phyloP scores from a whole-genome alignment of 495 filamentous ascomycete genomes.

The Emericellopsis terricola region DNA sequence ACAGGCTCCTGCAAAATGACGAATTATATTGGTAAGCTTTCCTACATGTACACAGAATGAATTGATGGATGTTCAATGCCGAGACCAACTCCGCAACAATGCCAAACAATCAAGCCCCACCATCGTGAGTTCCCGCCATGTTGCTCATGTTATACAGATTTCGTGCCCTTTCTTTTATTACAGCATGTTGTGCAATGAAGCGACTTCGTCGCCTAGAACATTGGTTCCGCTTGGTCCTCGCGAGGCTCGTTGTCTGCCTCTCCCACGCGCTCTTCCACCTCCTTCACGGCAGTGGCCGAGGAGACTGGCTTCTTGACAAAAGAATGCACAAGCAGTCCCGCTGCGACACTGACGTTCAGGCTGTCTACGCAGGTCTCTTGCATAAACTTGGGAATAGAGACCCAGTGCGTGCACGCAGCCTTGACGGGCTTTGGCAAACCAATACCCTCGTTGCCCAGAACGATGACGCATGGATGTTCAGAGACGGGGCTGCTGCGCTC shows the following conservation, averaged over 20 bases:
- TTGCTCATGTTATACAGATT: too few relatives aligned
- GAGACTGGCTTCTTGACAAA: conserved; percentile 18
- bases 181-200: too few relatives aligned
- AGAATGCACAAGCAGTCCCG: conserved; percentile 50
- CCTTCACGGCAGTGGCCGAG: neutral
- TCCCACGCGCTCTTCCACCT: conserved; percentile 5
- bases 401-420: conserved; percentile 39
- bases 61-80: too few relatives aligned
- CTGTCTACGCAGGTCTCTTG: conserved; percentile 43
- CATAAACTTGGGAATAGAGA: conserved; percentile 29
- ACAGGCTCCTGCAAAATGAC: too few relatives aligned
- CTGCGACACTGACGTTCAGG: conserved; percentile 78
- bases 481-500: conserved; percentile 30
- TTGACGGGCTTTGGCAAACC: conserved; percentile 47
- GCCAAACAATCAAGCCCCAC: too few relatives aligned
- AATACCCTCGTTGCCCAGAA: conserved; percentile 70
- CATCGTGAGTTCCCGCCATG: too few relatives aligned
- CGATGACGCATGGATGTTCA: conserved; percentile 49
- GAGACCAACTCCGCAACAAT: too few relatives aligned
- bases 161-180: too few relatives aligned
- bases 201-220: neutral
- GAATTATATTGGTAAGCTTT: too few relatives aligned
- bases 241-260: conserved; percentile 1
- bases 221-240: conserved; percentile 5
- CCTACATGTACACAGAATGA: too few relatives aligned